These are phyloP conservation scores for Parastagonospora nodorum DNA, from an alignment of 2,329 filamentous ascomycete genomes.

Conservation along the genomic window DNA sequence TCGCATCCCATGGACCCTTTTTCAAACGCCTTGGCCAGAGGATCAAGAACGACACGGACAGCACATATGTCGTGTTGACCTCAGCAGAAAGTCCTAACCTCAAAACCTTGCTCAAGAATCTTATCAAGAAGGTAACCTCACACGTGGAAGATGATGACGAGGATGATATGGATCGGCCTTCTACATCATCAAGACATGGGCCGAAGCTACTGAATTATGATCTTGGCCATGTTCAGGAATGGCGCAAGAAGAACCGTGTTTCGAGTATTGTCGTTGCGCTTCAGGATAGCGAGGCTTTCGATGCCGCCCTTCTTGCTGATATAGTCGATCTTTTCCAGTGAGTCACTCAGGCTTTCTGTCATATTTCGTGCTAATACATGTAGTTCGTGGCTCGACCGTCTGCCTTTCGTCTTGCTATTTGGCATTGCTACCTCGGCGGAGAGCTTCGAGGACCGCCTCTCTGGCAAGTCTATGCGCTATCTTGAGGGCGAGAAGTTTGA, in stretches of 20 bases:
- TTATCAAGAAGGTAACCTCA: constrained; percentile 69
- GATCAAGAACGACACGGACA: constrained; percentile 50
- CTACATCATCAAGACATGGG: constrained; percentile 52
- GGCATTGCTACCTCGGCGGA: constrained; percentile 83
- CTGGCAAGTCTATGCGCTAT: constrained; percentile 69
- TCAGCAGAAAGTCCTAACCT: constrained; percentile 75
- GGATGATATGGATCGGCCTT: constrained; percentile 25
- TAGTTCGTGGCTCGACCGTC: constrained; percentile 72
- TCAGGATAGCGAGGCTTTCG: constrained; percentile 83
- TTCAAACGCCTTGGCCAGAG: constrained; percentile 67
- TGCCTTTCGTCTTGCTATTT: constrained; percentile 77
- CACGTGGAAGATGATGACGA: constrained; percentile 63
- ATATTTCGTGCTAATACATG: constrained; percentile 22
- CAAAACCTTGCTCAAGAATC: constrained; percentile 72
- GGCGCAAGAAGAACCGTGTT: constrained; percentile 59
- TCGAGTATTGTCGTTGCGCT: constrained; percentile 72
- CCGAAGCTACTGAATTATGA: constrained; percentile 78
- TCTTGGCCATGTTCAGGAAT: constrained; percentile 70
- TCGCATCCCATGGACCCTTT: constrained; percentile 74
- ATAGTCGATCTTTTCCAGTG: constrained; percentile 71
- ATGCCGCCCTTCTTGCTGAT: constrained; percentile 72
- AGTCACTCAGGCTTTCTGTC: constrained; percentile 22
- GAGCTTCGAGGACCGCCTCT: constrained; percentile 74
- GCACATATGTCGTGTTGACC: constrained; percentile 68
- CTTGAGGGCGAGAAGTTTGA: constrained; percentile 77